Base-by-base conservation (phyloP, 805 yeast genomes). In the Blastobotrys americana region DNA sequence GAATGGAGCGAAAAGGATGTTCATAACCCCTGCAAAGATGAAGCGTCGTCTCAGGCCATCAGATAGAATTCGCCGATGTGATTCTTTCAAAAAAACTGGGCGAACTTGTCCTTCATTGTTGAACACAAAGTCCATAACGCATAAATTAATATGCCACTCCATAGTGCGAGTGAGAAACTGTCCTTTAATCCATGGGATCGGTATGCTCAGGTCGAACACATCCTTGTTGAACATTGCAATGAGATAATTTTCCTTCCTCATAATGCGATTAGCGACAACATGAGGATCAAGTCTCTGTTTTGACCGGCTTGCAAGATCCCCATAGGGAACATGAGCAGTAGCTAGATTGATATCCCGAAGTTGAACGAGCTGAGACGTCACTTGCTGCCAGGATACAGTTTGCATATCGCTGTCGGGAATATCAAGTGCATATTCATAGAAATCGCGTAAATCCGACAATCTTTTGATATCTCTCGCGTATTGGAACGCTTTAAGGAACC, bases 241-340 rank as follows among this genome's bases (percentile, higher is more conserved):
- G 72, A 88, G 73, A 61, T 89, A 93, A 59, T 93, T 93, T 49
- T 93, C 98, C 53, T 81, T 85, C 48, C 99, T 71, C 98, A 93
- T 89, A 45, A 93, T 84, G 47, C 98, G 71, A 59, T 93, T 94
- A 10, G 97, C 97, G 42, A 93, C 85, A 56, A 83, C 93, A 61
- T 89, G 96, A 3, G 97, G 95, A 57, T 85, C 90, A 43, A 93
- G 71, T 51, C 89, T 71, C 42, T 78, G 76, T 56, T 83, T 84
- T 1, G 62, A 16, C 4, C 42, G 15, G 47, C 34, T 6, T 23
- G 38, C 13, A 39, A 15, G 62, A 71, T 48, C 69, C 71, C 6
- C 69, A 68, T 13, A 67, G 68, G 27, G 65, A 47, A 39, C 4
- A 50, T 56, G 59, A 1, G 82, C 71, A 1, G 83, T 75, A 18